phyloP scores from a whole-genome alignment of 768 basidiomycete genomes.

The Postia placenta region DNA sequence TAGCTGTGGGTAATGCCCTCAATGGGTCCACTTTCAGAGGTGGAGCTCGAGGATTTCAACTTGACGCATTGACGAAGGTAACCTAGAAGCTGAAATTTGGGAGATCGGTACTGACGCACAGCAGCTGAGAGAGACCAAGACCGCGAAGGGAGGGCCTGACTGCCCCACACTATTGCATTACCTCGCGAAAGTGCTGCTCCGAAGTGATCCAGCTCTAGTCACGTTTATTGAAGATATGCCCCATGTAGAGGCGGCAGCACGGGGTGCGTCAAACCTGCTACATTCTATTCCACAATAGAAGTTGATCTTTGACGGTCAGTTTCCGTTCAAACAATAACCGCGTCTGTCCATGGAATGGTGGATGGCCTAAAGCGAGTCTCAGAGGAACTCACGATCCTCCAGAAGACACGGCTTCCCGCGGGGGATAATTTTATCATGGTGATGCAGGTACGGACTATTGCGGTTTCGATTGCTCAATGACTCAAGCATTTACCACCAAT shows the following conservation, averaged over 20 bases:
- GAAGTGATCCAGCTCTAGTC: slow-evolving; percentile 57
- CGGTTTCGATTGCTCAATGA: not conserved
- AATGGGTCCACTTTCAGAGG: slow-evolving; percentile 84
- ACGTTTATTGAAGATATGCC: slow-evolving; percentile 78
- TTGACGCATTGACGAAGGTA: slow-evolving; percentile 81
- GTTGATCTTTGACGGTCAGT: slow-evolving; percentile 35
- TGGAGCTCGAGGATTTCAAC: slow-evolving; percentile 76
- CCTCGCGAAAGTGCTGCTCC: slow-evolving; percentile 67
- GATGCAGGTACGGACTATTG: slow-evolving; percentile 52
- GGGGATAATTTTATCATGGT: slow-evolving; percentile 60
- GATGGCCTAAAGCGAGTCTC: slow-evolving; percentile 52
- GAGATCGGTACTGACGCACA: not conserved
- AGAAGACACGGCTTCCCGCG: slow-evolving; percentile 22
- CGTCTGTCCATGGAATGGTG: slow-evolving; percentile 53
- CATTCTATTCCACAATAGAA: not conserved
- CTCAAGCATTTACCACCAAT: not conserved
- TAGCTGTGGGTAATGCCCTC: slow-evolving; percentile 75
- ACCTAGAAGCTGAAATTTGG: not conserved
- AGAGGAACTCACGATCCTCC: slow-evolving; percentile 46
- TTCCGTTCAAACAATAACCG: slow-evolving; percentile 59
- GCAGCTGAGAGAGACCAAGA: slow-evolving; percentile 81
- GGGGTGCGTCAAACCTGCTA: slow-evolving; percentile 42
- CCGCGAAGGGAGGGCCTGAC: slow-evolving; percentile 54
- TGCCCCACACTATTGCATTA: slow-evolving; percentile 93
- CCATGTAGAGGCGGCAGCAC: slow-evolving; percentile 75